Evolutionary conservation across 352 stramenopile species (phyloP).

Genomic region (Aphanomyces invadans): DNA sequence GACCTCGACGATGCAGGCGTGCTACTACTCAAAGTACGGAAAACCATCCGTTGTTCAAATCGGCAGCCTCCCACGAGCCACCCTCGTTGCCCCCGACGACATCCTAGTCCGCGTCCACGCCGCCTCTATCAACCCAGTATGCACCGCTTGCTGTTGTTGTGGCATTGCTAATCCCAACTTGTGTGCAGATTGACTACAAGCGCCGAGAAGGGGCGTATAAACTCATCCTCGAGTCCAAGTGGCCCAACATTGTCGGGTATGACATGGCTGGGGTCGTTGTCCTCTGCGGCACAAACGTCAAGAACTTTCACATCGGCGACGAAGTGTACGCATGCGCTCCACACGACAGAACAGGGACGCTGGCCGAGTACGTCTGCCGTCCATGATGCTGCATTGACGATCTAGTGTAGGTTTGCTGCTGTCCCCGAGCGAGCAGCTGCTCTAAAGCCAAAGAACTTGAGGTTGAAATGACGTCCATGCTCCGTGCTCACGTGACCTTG

Average conservation of each 20-base stretch:
- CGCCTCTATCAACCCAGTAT: conserved; percentile 51
- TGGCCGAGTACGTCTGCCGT: conserved; percentile 45
- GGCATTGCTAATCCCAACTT: no score
- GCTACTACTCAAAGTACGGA: conserved; percentile 69
- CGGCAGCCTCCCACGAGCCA: conserved; percentile 41
- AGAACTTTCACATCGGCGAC: conserved; percentile 49
- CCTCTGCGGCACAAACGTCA: conserved; percentile 43
- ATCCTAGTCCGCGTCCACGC: conserved; percentile 61
- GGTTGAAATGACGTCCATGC: no score
- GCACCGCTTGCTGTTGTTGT: conserved; percentile 12
- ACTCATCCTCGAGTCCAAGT: conserved; percentile 39
- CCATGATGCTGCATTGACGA: background rate
- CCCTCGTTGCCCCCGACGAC: conserved; percentile 44
- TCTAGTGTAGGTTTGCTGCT: conserved; percentile 34
- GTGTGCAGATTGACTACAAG: conserved; percentile 71
- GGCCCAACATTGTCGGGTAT: conserved; percentile 59
- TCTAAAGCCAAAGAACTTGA: conserved; percentile 61
- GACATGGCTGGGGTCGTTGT: conserved; percentile 60
- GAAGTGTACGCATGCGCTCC: conserved; percentile 68
- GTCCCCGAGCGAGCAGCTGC: conserved; percentile 52
- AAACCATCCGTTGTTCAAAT: conserved; percentile 51
- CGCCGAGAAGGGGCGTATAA: conserved; percentile 62
- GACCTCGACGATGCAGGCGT: conserved; percentile 46
- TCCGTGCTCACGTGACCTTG: no score
- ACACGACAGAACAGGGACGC: conserved; percentile 46